A percentile compares a stretch with the other conserved stretches of the same genome.
Conservation (phyloP, 768 basidiomycete genomes). For the Calocera cornea region DNA sequence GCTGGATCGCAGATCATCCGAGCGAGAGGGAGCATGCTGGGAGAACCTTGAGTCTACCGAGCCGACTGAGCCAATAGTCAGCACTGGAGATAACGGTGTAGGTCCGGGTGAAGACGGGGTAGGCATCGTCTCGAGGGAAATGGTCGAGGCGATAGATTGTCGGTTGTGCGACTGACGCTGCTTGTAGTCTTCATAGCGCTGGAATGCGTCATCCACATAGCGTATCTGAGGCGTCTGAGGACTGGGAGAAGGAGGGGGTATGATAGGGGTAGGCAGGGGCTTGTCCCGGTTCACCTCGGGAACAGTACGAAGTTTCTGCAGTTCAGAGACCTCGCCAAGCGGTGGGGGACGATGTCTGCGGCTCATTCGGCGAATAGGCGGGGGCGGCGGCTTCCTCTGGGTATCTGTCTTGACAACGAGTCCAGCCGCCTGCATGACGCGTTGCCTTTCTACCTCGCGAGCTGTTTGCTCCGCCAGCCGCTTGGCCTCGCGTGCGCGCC, state of each 20-base stretch:
- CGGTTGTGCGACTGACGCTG: conserved; percentile 23
- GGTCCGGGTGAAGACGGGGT: neutral
- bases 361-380: conserved; percentile 16
- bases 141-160: conserved; percentile 20
- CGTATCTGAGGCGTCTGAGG: conserved; percentile 24
- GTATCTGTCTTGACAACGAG: conserved; percentile 57
- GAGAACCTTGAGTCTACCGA: neutral
- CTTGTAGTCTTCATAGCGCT: conserved; percentile 75
- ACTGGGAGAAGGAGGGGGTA: conserved; percentile 8
- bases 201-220: conserved; percentile 69
- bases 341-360: conserved; percentile 20
- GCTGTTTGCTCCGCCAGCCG: conserved; percentile 41
- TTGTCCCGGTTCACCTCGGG: conserved; percentile 24
- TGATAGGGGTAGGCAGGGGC: conserved; percentile 39
- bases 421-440: conserved; percentile 81
- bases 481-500: conserved; percentile 28
- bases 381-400: conserved; percentile 33
- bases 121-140: conserved; percentile 25
- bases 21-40: neutral
- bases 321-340: conserved; percentile 8
- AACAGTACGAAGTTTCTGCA: conserved; percentile 14
- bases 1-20: neutral
- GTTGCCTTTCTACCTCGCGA: conserved; percentile 60
- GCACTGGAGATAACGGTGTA: neutral
- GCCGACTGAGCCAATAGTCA: neutral